These are phyloP conservation scores for Xylaria sp. DNA, from an alignment of 495 filamentous ascomycete genomes.

Conservation along the genomic window DNA sequence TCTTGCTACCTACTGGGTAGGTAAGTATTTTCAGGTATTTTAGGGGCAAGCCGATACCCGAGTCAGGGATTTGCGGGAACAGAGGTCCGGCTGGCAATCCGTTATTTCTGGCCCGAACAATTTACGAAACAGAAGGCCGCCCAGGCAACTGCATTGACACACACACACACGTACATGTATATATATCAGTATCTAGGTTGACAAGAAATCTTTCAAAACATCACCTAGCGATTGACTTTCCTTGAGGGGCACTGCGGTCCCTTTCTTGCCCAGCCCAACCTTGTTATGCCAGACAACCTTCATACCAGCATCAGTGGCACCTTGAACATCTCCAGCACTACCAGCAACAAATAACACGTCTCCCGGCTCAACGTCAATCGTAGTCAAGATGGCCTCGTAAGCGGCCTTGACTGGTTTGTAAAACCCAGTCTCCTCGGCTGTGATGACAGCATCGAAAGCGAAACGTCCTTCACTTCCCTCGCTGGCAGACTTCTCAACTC, in stretches of 20 bases:
- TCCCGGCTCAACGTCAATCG: constrained; percentile 31
- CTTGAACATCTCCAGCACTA: constrained; percentile 46
- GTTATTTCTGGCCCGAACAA: too few relatives aligned
- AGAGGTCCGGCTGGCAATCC: neutral
- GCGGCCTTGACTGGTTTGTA: constrained; percentile 44
- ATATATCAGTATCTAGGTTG: neutral
- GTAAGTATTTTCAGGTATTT: too few relatives aligned
- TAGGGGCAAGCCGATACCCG: too few relatives aligned
- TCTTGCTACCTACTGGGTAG: too few relatives aligned
- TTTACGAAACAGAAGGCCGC: too few relatives aligned
- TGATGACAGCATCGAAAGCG: constrained; percentile 40
- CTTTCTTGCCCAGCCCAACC: constrained; percentile 33
- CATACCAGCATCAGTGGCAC: constrained; percentile 43
- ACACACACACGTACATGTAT: too few relatives aligned
- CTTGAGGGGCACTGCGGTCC: constrained; percentile 27
- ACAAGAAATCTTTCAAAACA: constrained; percentile 30
- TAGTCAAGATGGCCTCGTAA: constrained; percentile 35
- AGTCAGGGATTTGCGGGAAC: too few relatives aligned
- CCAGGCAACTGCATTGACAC: neutral
- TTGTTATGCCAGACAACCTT: constrained; percentile 49
- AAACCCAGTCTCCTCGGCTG: constrained; percentile 44
- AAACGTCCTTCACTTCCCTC: constrained; percentile 15
- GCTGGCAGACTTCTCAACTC: constrained; percentile 28
- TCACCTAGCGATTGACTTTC: constrained; percentile 28
- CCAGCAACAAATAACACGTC: constrained; percentile 47